Conservation (phyloP, 352 stramenopile genomes). For the Pythium dissotocum region DNA sequence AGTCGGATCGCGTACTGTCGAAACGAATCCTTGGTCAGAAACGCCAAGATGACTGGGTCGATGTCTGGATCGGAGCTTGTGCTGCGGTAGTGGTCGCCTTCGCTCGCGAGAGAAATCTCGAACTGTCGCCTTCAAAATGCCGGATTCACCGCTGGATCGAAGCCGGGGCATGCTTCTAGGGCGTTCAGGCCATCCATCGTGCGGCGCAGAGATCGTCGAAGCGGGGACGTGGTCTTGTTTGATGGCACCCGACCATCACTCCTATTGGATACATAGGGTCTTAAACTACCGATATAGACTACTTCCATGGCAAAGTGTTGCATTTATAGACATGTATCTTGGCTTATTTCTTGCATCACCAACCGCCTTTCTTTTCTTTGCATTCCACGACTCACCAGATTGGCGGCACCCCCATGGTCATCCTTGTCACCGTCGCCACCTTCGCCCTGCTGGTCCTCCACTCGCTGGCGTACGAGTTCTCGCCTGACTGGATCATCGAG, state of each 20-base stretch:
- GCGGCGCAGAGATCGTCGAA: not conserved
- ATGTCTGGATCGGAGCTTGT: not conserved
- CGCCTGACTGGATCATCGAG: conserved; percentile 24
- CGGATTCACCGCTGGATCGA: not conserved
- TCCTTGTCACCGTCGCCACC: not conserved
- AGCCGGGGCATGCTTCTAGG: not conserved
- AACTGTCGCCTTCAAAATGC: not conserved
- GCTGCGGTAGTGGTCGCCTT: not conserved
- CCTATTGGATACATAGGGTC: too few species aligned
- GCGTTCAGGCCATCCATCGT: not conserved
- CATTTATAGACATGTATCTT: too few species aligned
- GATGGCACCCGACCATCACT: too few species aligned
- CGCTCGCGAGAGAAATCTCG: not conserved
- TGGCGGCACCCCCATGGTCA: not conserved
- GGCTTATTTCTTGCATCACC: too few species aligned
- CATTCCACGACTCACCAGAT: too few species aligned
- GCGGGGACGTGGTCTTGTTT: too few species aligned
- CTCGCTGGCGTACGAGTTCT: conserved; percentile 16
- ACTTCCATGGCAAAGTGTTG: too few species aligned
- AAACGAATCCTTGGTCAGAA: not conserved
- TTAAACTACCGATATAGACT: too few species aligned
- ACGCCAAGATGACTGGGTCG: not conserved
- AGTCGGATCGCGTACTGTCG: not conserved
- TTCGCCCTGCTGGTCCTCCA: not conserved
- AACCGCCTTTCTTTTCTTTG: too few species aligned